Evolutionary conservation across 192 early-diverging fungal genomes (phyloP).

Genomic region (Gryganskiella cystojenkinii): DNA sequence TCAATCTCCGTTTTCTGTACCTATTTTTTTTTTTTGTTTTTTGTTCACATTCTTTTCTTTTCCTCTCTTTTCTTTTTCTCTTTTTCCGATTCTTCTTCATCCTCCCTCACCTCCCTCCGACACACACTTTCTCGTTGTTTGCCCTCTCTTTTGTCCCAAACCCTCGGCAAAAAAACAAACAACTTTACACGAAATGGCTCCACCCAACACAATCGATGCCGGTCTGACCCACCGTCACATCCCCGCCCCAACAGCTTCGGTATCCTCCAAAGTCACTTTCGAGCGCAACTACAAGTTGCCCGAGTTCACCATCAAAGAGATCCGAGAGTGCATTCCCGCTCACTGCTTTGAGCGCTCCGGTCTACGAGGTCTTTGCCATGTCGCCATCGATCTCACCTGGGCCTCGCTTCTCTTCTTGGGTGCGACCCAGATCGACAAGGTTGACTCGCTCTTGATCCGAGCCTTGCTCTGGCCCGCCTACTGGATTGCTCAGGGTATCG

Average conservation of each 20-base stretch:
- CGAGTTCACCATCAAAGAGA: slow-evolving; percentile 89
- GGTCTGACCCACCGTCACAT: slow-evolving; percentile 43
- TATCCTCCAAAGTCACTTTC: slow-evolving; percentile 18
- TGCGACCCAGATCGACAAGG: slow-evolving; percentile 75
- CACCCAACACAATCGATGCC: slow-evolving; percentile 53
- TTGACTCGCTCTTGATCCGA: slow-evolving; percentile 59
- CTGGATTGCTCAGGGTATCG: slow-evolving; percentile 87
- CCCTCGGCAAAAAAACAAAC: slow-evolving; percentile 6
- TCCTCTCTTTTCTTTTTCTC: background rate
- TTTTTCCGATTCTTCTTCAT: background rate
- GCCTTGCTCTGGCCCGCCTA: slow-evolving; percentile 79
- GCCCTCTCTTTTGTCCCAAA: too few relatives aligned
- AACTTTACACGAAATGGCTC: slow-evolving; percentile 32
- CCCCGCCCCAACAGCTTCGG: background rate
- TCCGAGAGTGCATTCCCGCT: slow-evolving; percentile 89
- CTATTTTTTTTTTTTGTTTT: too few relatives aligned
- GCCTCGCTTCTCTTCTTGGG: slow-evolving; percentile 70
- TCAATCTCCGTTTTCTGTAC: too few relatives aligned
- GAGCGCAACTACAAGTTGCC: slow-evolving; percentile 69
- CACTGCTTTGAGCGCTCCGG: slow-evolving; percentile 93
- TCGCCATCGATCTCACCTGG: slow-evolving; percentile 79
- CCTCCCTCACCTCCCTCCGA: background rate
- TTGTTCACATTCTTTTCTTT: background rate
- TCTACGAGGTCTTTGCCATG: slow-evolving; percentile 81
- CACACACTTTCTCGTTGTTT: background rate